These are phyloP conservation scores for Cryptosporidium viatorum DNA, from an alignment of 169 alveolate genomes.

Conservation along the genomic window DNA sequence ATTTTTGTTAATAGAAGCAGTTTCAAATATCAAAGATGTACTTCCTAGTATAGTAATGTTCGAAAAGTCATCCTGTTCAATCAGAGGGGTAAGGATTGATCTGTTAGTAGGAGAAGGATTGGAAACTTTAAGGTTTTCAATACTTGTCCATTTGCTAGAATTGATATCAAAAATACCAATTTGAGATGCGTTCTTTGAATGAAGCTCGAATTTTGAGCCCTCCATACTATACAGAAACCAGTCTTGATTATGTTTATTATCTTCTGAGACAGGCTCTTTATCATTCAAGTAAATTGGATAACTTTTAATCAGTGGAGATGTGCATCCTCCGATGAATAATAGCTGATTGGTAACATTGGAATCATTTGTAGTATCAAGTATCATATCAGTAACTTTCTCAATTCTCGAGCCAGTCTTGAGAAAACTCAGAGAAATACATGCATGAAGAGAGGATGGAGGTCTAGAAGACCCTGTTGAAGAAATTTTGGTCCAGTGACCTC, in stretches of 20 bases:
- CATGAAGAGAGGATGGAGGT: slow-evolving; percentile 39
- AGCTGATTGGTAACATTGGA: background rate
- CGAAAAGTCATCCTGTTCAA: slow-evolving; percentile 13
- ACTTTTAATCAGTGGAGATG: slow-evolving; percentile 10
- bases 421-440: slow-evolving; percentile 35
- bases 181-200: background rate
- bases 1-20: slow-evolving; percentile 22
- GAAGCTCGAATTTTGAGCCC: background rate
- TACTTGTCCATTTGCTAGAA: slow-evolving; percentile 26
- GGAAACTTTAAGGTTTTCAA: slow-evolving; percentile 17
- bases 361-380: background rate
- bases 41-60: slow-evolving; percentile 8
- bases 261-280: background rate
- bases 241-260: background rate
- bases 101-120: slow-evolving; percentile 41
- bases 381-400: background rate
- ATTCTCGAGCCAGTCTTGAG: background rate
- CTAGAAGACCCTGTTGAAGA: slow-evolving; percentile 17
- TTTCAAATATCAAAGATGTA: slow-evolving; percentile 6
- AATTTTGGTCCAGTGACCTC: slow-evolving; percentile 63
- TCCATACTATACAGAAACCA: slow-evolving; percentile 10
- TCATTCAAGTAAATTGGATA: slow-evolving; percentile 30
- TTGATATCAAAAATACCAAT: slow-evolving; percentile 4
- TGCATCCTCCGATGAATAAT: slow-evolving; percentile 28
- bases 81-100: slow-evolving; percentile 8